Evolutionary conservation across 768 basidiomycete species (phyloP).

Genomic region (Panus rudis): DNA sequence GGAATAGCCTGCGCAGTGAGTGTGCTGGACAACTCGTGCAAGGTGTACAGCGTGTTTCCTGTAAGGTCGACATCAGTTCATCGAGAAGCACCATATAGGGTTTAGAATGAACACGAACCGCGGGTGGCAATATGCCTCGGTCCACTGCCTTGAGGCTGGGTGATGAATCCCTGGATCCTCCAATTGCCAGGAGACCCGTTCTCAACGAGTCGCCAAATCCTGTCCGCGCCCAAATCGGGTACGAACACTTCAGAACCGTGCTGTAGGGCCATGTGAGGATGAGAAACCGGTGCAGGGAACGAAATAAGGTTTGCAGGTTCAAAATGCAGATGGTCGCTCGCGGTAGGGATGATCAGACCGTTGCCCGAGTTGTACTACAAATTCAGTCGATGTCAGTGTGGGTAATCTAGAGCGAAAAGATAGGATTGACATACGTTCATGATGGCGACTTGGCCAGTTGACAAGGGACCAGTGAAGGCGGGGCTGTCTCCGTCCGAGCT

Average conservation of each 20-base stretch:
- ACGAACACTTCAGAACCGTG: conserved; percentile 51
- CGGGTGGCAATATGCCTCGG: conserved; percentile 40
- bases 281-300: conserved; percentile 48
- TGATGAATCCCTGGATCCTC: conserved; percentile 53
- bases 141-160: conserved; percentile 56
- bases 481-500: conserved; percentile 45
- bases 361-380: conserved; percentile 47
- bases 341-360: conserved; percentile 45
- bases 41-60: conserved; percentile 44
- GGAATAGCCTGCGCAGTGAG: conserved; percentile 55
- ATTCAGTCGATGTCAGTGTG: not conserved
- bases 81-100: not conserved
- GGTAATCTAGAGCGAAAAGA: not conserved
- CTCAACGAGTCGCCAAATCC: conserved; percentile 56
- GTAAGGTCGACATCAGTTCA: not conserved
- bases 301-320: conserved; percentile 35
- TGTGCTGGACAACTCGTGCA: conserved; percentile 53
- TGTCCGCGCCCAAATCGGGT: conserved; percentile 62
- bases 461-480: conserved; percentile 43
- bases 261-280: conserved; percentile 63
- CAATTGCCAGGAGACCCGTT: conserved; percentile 37
- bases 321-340: conserved; percentile 28
- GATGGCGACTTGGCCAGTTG: conserved; percentile 51
- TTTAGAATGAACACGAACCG: conserved; percentile 23
- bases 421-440: conserved; percentile 38